A percentile compares a stretch with the other conserved stretches of the same genome.
Evolutionary conservation across 2,329 filamentous ascomycete genomes (phyloP).

Genomic region (Chaetomium olivaceum): DNA sequence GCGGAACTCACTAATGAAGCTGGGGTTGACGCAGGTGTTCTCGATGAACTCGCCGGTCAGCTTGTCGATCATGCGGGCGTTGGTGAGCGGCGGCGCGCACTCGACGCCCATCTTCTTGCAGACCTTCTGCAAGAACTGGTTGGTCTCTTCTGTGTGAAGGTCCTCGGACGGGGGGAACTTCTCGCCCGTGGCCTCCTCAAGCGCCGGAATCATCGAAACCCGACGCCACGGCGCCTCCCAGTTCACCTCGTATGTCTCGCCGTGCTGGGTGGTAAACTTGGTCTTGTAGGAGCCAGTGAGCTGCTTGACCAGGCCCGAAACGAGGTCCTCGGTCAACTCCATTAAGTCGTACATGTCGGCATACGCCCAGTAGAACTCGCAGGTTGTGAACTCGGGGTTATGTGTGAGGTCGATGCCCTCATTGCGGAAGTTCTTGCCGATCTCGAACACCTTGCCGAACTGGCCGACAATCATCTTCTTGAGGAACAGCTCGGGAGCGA

Average conservation of each 20-base stretch:
- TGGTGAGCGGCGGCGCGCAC: constrained; percentile 86
- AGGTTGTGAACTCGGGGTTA: constrained; percentile 97
- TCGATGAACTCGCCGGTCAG: constrained; percentile 94
- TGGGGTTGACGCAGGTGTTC: constrained; percentile 89
- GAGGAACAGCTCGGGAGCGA: constrained; percentile 93
- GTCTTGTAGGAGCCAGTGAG: constrained; percentile 84
- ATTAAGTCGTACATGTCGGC: constrained; percentile 90
- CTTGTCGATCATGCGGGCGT: constrained; percentile 94
- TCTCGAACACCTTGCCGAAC: constrained; percentile 90
- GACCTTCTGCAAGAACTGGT: constrained; percentile 79
- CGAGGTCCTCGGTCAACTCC: constrained; percentile 88
- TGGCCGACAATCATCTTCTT: constrained; percentile 96
- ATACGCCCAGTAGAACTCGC: constrained; percentile 96
- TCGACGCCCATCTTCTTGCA: constrained; percentile 90
- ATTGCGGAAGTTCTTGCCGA: constrained; percentile 94
- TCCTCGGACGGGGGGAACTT: constrained; percentile 90
- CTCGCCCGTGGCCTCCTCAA: constrained; percentile 87
- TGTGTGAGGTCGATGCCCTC: constrained; percentile 90
- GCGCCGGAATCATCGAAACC: constrained; percentile 91
- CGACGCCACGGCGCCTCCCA: constrained; percentile 94
- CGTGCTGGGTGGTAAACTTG: constrained; percentile 80
- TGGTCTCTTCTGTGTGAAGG: constrained; percentile 85
- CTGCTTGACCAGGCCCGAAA: constrained; percentile 85
- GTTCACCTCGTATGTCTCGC: constrained; percentile 87
- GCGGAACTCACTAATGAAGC: constrained; percentile 65